phyloP scores from a whole-genome alignment of 2,329 filamentous ascomycete genomes.

The Nakataea oryzae region DNA sequence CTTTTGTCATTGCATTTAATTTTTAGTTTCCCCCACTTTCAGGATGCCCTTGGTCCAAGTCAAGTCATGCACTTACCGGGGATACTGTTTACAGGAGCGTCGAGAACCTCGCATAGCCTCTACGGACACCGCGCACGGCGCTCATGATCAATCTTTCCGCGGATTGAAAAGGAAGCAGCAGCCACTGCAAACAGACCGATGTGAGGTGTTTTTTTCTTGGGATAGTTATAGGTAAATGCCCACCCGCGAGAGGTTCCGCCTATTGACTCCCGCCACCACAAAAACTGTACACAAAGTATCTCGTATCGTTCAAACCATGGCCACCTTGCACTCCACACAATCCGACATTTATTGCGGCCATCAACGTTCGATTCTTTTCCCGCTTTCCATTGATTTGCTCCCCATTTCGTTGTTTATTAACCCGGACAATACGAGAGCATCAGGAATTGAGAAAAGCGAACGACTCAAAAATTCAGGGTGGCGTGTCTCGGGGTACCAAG shows the following conservation, averaged over 20 bases:
- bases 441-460: neutral
- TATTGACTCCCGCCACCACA: neutral
- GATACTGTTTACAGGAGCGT: neutral
- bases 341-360: neutral
- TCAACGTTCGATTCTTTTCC: neutral
- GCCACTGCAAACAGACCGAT: too few species aligned
- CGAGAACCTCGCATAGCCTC: too few species aligned
- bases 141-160: too few species aligned
- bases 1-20: neutral
- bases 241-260: neutral
- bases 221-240: too few species aligned
- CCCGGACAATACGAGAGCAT: neutral
- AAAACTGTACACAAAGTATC: neutral
- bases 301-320: neutral
- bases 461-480: neutral
- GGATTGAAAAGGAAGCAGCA: too few species aligned
- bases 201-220: too few species aligned
- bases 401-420: neutral
- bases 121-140: too few species aligned
- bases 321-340: neutral
- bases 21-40: neutral
- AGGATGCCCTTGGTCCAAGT: neutral
- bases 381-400: neutral
- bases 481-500: neutral
- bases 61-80: neutral